Conservation (phyloP, 805 yeast genomes). For the Saturnispora kantuleensis region DNA sequence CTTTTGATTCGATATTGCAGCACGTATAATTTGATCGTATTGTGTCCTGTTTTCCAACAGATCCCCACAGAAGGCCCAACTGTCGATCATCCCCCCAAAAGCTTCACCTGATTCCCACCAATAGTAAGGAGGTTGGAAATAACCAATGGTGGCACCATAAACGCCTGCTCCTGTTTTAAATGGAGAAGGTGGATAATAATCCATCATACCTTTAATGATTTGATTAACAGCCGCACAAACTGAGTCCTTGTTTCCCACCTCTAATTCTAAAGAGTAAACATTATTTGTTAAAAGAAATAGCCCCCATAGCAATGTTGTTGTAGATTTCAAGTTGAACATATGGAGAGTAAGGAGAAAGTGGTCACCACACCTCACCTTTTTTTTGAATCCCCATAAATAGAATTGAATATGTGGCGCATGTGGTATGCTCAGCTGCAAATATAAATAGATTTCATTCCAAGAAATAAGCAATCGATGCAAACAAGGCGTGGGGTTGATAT, state of each 20-base stretch:
- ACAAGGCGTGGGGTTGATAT: too few relatives aligned
- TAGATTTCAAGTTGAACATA: too few relatives aligned
- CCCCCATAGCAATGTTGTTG: neutral
- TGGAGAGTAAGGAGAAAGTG: too few relatives aligned
- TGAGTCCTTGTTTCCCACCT: constrained; percentile 19
- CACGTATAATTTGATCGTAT: constrained; percentile 44
- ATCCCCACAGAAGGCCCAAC: constrained; percentile 60
- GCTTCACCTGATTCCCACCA: constrained; percentile 94
- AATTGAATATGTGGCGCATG: too few relatives aligned
- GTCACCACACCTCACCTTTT: too few relatives aligned
- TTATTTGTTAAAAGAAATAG: neutral
- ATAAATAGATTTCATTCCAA: too few relatives aligned
- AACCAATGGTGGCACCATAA: constrained; percentile 61
- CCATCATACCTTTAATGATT: constrained; percentile 64
- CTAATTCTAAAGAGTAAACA: constrained; percentile 11
- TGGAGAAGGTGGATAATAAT: constrained; percentile 42
- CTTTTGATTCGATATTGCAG: constrained; percentile 56
- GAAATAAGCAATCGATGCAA: too few relatives aligned
- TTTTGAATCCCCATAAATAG: too few relatives aligned
- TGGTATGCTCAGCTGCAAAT: too few relatives aligned
- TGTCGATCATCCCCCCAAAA: constrained; percentile 60
- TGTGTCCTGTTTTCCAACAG: constrained; percentile 27
- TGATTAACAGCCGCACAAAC: constrained; percentile 43
- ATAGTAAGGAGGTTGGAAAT: constrained; percentile 66
- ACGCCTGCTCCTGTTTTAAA: constrained; percentile 36